A percentile compares a stretch with the other conserved stretches of the same genome.
phyloP scores from a whole-genome alignment of 306 rosid genomes.

The Gleditsia sinensis region DNA sequence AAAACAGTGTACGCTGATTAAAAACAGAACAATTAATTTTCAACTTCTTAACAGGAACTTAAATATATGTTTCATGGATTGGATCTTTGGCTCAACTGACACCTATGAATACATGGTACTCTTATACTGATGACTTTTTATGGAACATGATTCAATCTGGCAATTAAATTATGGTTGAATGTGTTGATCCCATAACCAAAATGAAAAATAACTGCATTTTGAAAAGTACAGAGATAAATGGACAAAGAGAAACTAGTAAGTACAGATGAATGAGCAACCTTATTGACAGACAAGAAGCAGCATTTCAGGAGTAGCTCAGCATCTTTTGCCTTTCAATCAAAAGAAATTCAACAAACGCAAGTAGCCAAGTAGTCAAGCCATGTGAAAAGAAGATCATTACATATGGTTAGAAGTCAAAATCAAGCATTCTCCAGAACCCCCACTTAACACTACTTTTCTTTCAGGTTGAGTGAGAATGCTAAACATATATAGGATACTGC shows the following conservation, averaged over 20 bases:
- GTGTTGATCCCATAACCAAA: not conserved
- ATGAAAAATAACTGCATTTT: not conserved
- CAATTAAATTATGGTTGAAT: not conserved
- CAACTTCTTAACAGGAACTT: conserved; percentile 4
- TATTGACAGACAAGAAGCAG: not conserved
- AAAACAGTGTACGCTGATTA: conserved; percentile 2
- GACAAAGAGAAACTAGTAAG: not conserved
- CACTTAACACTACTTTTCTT: not conserved
- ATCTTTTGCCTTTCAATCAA: not conserved
- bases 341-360: conserved; percentile 11
- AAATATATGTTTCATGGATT: not conserved
- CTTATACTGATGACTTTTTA: conserved; percentile 2
- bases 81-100: not conserved
- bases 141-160: conserved; percentile 1
- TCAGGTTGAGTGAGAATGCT: not conserved
- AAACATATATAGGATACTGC: not conserved
- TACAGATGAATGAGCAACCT: not conserved
- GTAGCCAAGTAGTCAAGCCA: not conserved
- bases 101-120: conserved; percentile 1
- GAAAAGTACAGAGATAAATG: not conserved
- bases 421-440: not conserved
- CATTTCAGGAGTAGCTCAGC: conserved; percentile 22
- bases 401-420: not conserved
- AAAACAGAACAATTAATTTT: conserved; percentile 13
- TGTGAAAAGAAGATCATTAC: not conserved